phyloP scores from a whole-genome alignment of 2,329 filamentous ascomycete species.

The Elsinoe batatas region DNA sequence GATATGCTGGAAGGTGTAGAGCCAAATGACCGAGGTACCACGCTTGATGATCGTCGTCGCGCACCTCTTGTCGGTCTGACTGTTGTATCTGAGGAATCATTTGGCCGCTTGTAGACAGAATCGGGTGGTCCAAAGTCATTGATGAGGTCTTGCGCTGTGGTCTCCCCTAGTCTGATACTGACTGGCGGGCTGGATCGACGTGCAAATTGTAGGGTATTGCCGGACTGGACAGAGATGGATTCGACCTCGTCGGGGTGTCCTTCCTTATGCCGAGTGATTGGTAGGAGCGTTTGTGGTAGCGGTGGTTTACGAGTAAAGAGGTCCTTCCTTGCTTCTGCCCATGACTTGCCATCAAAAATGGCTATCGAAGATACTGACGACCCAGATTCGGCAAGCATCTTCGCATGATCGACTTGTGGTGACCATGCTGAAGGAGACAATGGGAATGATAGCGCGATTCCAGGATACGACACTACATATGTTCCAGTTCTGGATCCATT shows the following conservation, averaged over 20 bases:
- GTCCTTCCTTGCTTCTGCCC: slow-evolving; percentile 68
- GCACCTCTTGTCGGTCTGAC: slow-evolving; percentile 11
- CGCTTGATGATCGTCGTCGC: slow-evolving; percentile 15
- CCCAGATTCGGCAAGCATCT: slow-evolving; percentile 69
- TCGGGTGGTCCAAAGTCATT: slow-evolving; percentile 87
- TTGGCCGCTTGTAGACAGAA: slow-evolving; percentile 57
- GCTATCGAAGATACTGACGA: slow-evolving; percentile 77
- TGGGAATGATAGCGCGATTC: slow-evolving; percentile 85
- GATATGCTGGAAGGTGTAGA: slow-evolving; percentile 30
- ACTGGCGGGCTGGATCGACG: slow-evolving; percentile 59
- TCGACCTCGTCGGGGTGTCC: slow-evolving; percentile 83
- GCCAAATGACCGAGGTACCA: slow-evolving; percentile 16
- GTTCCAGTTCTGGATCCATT: slow-evolving; percentile 51
- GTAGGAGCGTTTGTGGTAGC: slow-evolving; percentile 61
- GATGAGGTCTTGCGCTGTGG: slow-evolving; percentile 82
- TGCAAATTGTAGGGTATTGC: slow-evolving; percentile 66
- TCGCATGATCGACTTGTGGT: slow-evolving; percentile 69
- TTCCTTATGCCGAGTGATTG: slow-evolving; percentile 63
- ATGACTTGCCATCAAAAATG: slow-evolving; percentile 81
- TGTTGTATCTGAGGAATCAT: slow-evolving; percentile 1
- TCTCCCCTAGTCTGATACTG: slow-evolving; percentile 70
- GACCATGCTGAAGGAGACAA: slow-evolving; percentile 66
- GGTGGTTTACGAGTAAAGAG: slow-evolving; percentile 68
- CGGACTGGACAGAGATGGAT: slow-evolving; percentile 64
- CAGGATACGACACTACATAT: slow-evolving; percentile 89